Evolutionary conservation across 202 grass and related monocot species (phyloP), one percentile per base, ranked within the genome.

Genomic region (Carex sylvatica): DNA sequence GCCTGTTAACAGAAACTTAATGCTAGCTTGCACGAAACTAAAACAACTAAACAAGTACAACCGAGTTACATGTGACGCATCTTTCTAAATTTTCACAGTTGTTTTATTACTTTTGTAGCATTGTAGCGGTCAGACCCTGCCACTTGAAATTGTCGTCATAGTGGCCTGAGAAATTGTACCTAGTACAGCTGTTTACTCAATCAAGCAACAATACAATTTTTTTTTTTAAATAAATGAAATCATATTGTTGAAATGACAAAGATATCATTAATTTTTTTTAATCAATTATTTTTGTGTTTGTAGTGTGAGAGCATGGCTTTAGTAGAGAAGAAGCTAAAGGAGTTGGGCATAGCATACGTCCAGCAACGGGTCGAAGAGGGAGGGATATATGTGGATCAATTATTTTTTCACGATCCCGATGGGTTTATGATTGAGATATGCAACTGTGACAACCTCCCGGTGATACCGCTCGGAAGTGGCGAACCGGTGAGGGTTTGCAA

Each of bases 371-470:
- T 99, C 6, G 93, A 95, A 88, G 95, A 98, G 3, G 91, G 87
- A 35, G 95, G 91, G 42, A 93, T 98, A 87, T 86, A 83, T 19
- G 91, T 98, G 0, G 95, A 98, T 87, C 95, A 98, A 82, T 83
- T 95, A 80, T 98, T 98, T 88, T 98, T 98, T 88, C 92, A 98
- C 74, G 92, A 98, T 72, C 95, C 95, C 0, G 91, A 95, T 40
- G 89, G 92, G 30, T 98, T 94, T 86, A 98, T 98, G 96, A 98
- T 98, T 56, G 96, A 98, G 89, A 75, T 95, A 68, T 98, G 92
- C 89, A 98, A 98, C 86, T 98, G 96, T 68, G 91, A 98, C 82
- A 93, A 93, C 81, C 80, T 98, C 11, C 96, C 96, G 3, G 86
- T 98, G 60, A 11, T 98, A 79, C 90, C 96, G 5, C 86, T 98